Evolutionary conservation across 768 basidiomycete genomes (phyloP).

Genomic region (Fibroporia radiculosa): DNA sequence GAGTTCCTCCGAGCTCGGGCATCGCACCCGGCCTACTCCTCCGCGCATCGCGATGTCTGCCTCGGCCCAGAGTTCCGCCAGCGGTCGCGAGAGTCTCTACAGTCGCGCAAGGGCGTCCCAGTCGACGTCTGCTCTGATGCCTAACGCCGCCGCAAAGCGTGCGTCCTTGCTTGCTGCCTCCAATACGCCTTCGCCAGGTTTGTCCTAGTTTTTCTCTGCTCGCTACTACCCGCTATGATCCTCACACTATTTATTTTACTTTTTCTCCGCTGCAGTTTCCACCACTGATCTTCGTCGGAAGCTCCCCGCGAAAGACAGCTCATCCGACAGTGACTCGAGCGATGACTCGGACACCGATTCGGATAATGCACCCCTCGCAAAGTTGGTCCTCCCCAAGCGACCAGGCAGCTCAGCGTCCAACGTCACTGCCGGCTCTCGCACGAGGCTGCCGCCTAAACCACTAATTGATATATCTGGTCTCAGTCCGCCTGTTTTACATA

Average conservation of each 20-base stretch:
- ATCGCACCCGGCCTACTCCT: constrained; percentile 11
- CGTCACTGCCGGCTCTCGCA: constrained; percentile 19
- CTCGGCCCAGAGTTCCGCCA: constrained; percentile 6
- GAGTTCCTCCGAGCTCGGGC: constrained; percentile 22
- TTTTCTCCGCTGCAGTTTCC: not conserved
- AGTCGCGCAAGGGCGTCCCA: constrained; percentile 41
- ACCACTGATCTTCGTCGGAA: not conserved
- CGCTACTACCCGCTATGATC: not conserved
- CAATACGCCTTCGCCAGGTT: not conserved
- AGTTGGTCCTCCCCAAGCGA: constrained; percentile 51
- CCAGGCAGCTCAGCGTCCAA: constrained; percentile 53
- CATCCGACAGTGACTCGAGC: constrained; percentile 13
- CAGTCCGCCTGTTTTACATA: constrained; percentile 10
- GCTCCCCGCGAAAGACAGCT: not conserved
- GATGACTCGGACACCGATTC: constrained; percentile 38
- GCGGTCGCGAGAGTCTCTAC: constrained; percentile 10
- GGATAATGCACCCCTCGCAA: constrained; percentile 60
- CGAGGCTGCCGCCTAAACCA: constrained; percentile 33
- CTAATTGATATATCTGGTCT: constrained; percentile 30
- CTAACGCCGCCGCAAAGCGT: constrained; percentile 42
- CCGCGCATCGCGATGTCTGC: constrained; percentile 14
- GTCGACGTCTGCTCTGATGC: constrained; percentile 52
- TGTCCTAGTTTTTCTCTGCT: not conserved
- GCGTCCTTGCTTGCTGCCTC: constrained; percentile 29
- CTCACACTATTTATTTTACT: not conserved